Conservation (phyloP, 2,329 filamentous ascomycete species). For the Scytalidium lignicola region DNA sequence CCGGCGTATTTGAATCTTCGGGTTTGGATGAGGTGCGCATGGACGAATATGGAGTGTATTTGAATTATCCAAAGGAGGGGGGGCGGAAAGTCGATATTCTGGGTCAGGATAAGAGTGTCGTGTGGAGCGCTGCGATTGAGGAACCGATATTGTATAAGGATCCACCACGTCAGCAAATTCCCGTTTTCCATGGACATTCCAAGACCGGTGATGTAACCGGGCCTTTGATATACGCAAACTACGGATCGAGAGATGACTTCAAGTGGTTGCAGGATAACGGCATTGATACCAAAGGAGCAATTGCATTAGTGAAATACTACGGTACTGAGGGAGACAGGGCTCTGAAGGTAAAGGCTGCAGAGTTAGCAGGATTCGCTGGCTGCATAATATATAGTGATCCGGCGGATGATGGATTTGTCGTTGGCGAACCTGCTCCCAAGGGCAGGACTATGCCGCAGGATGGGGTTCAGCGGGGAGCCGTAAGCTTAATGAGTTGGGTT, state of each 20-base stretch:
- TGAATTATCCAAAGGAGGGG: slow-evolving; percentile 79
- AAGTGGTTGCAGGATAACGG: slow-evolving; percentile 63
- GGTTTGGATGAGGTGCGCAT: slow-evolving; percentile 70
- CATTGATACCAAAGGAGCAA: slow-evolving; percentile 70
- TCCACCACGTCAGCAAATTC: slow-evolving; percentile 61
- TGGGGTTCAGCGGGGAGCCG: slow-evolving; percentile 75
- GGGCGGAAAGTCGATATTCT: slow-evolving; percentile 80
- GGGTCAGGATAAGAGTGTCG: slow-evolving; percentile 56
- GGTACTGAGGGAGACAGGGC: slow-evolving; percentile 68
- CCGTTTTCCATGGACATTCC: slow-evolving; percentile 83
- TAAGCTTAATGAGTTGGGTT: slow-evolving; percentile 76
- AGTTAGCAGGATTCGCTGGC: slow-evolving; percentile 77
- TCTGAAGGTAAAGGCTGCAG: slow-evolving; percentile 85
- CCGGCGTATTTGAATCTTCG: slow-evolving; percentile 67
- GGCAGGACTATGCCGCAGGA: slow-evolving; percentile 78
- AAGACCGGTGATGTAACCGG: slow-evolving; percentile 82
- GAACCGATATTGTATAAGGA: slow-evolving; percentile 66
- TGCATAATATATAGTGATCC: slow-evolving; percentile 94
- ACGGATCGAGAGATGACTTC: slow-evolving; percentile 82
- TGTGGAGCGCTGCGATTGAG: slow-evolving; percentile 79
- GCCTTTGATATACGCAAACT: slow-evolving; percentile 87
- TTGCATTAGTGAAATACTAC: slow-evolving; percentile 78
- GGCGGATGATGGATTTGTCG: slow-evolving; percentile 71
- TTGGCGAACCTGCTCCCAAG: slow-evolving; percentile 67
- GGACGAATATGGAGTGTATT: slow-evolving; percentile 80